Base-by-base conservation (phyloP, 805 yeast species). In the Lipomyces orientalis region DNA sequence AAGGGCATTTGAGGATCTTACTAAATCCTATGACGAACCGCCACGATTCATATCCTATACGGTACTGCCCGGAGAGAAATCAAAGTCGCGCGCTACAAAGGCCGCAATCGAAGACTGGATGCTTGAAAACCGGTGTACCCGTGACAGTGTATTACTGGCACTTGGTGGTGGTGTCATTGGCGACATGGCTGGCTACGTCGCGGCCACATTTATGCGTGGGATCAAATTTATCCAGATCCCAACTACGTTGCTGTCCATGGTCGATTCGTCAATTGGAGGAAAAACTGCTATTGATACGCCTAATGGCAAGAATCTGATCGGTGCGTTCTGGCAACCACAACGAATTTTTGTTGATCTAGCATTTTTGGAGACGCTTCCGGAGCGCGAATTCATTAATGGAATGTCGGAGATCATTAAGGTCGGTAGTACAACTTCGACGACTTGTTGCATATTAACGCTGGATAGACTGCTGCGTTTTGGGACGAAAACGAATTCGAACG, bases 191-290 rank as follows among this genome's bases (percentile, higher is more conserved):
- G 99, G 99, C 3, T 95, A 87, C 77, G 98, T 95, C 54, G 99
- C 99, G n/a, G 94, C 99, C 39, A 95, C 99, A 1, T 95, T 95
- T 79, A 95, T 95, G 99, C 86, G 99, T 77, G 99, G 99, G 65
- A 97, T 95, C 8, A 85, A 97, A 70, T 92, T 93, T 65, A 88
- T 93, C 56, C 99, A 95, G 79, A 84, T 95, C 35, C 99, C 99
- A 64, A 95, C 99, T 6, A 90, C 97, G 43, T 80, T 95, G 71
- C 84, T 95, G 70, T 89, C 99, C 8, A 95, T 95, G 99, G 99
- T 95, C 43, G 99, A 95, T 79, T 93, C 98, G 10, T 91, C 98
- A 4, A 92, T 95, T 73, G 99, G 99, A 67, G 99, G 99, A 54
- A 95, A 95, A 78, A 95, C 99, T 56, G 99, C 99, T 54, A 93